Evolutionary conservation across 345 rosid species (phyloP).

Genomic region (Sapria himalayana): DNA sequence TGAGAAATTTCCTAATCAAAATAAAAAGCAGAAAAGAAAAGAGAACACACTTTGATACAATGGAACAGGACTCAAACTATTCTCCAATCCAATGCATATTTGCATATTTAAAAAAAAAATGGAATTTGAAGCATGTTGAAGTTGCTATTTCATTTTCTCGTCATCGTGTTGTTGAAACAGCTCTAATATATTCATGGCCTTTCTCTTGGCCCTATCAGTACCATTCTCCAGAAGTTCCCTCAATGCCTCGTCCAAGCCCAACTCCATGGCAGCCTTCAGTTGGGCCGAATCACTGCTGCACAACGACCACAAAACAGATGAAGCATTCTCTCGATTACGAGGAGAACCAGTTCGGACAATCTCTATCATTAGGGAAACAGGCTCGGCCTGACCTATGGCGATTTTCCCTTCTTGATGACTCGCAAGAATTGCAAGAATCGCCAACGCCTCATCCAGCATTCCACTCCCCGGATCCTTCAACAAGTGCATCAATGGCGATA

Average conservation of each 20-base stretch:
- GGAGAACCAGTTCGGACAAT: conserved; percentile 74
- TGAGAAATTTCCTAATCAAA: too few relatives aligned
- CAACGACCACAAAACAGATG: conserved; percentile 64
- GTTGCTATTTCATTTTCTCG: conserved; percentile 17
- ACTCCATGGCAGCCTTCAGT: conserved; percentile 41
- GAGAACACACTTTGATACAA: too few relatives aligned
- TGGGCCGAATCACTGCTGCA: conserved; percentile 49
- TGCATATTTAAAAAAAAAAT: too few relatives aligned
- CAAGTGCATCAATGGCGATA: conserved; percentile 45
- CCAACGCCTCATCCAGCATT: conserved; percentile 88
- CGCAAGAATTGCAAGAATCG: conserved; percentile 74
- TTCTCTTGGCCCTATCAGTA: conserved; percentile 93
- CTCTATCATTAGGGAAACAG: conserved; percentile 57
- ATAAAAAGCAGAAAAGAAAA: too few relatives aligned
- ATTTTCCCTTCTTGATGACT: conserved; percentile 74
- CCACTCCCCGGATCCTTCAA: conserved; percentile 86
- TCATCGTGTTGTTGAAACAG: conserved; percentile 44
- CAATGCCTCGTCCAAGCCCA: conserved; percentile 50
- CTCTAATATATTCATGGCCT: conserved; percentile 63
- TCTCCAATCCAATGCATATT: too few relatives aligned
- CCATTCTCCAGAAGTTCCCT: conserved; percentile 69
- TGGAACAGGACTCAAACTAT: too few relatives aligned
- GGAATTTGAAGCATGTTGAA: background rate
- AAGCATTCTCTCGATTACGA: conserved; percentile 81
- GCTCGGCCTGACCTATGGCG: conserved; percentile 55